Evolutionary conservation across 306 rosid genomes (phyloP).

Genomic region (Cucurbita argyrosperma): DNA sequence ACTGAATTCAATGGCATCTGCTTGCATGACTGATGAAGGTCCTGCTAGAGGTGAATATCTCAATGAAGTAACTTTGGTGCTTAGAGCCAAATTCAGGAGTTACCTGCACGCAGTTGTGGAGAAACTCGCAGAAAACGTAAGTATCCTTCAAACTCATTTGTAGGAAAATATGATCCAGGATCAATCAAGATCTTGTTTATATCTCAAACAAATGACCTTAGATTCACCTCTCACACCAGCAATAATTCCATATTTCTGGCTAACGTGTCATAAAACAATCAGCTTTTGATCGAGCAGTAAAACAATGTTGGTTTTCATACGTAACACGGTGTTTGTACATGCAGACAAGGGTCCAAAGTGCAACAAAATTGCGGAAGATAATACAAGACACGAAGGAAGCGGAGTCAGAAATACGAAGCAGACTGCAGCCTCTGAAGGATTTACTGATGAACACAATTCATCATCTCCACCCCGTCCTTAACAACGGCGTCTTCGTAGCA

Average conservation of each 20-base stretch:
- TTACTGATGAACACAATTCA: constrained; percentile 48
- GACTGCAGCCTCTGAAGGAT: constrained; percentile 78
- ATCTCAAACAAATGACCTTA: too few relatives aligned
- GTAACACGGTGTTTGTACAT: too few relatives aligned
- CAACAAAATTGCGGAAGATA: constrained; percentile 77
- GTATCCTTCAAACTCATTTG: constrained; percentile 13
- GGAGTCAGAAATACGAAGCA: constrained; percentile 64
- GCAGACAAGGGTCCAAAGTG: constrained; percentile 68
- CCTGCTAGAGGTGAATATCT: constrained; percentile 81
- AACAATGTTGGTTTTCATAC: not conserved
- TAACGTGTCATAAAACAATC: not conserved
- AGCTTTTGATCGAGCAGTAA: not conserved
- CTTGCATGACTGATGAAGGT: constrained; percentile 67
- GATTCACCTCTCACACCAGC: too few relatives aligned
- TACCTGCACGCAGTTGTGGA: constrained; percentile 80
- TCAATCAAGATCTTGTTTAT: too few relatives aligned
- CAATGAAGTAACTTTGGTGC: constrained; percentile 89
- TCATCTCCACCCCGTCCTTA: constrained; percentile 52
- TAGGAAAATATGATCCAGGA: too few relatives aligned
- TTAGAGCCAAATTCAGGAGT: constrained; percentile 83
- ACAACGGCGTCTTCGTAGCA: constrained; percentile 60
- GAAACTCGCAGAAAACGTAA: constrained; percentile 74
- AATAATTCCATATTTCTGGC: too few relatives aligned
- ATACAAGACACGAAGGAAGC: constrained; percentile 85
- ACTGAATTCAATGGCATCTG: constrained; percentile 69